A percentile compares a stretch with the other conserved stretches of the same genome.
Evolutionary conservation across 2,329 filamentous ascomycete species (phyloP).

Genomic region (Hortaea werneckii): DNA sequence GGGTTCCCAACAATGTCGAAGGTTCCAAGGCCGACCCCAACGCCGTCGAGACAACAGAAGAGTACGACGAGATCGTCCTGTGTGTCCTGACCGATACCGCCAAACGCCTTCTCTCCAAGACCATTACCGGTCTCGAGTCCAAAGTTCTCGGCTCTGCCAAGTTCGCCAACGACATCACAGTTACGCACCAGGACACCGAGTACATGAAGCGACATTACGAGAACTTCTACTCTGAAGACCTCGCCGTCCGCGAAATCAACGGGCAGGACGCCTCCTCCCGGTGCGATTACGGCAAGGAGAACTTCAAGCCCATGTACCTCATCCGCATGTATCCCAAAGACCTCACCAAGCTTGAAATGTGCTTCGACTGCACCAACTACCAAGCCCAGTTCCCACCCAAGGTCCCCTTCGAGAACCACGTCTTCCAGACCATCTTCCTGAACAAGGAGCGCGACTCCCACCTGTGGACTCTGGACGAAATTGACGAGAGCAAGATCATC

Average conservation of each 20-base stretch:
- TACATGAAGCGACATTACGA: conserved; percentile 64
- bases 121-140: conserved; percentile 51
- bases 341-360: conserved; percentile 48
- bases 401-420: conserved; percentile 47
- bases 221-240: conserved; percentile 44
- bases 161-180: conserved; percentile 60
- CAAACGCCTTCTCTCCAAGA: conserved; percentile 48
- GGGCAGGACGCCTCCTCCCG: conserved; percentile 32
- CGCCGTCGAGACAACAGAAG: conserved; percentile 35
- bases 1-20: conserved; percentile 27
- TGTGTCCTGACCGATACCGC: conserved; percentile 50
- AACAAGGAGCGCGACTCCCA: conserved; percentile 46
- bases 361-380: conserved; percentile 67
- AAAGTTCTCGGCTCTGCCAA: conserved; percentile 61
- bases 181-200: conserved; percentile 54
- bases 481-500: conserved; percentile 51
- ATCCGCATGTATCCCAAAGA: conserved; percentile 51
- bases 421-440: conserved; percentile 62
- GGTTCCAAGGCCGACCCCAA: conserved; percentile 31
- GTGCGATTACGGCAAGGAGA: conserved; percentile 37
- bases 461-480: conserved; percentile 51
- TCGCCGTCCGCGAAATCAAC: conserved; percentile 33
- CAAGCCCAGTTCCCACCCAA: conserved; percentile 57
- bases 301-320: conserved; percentile 56
- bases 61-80: conserved; percentile 57